Conservation (phyloP, 2,329 filamentous ascomycete genomes). For the Knufia fluminis region DNA sequence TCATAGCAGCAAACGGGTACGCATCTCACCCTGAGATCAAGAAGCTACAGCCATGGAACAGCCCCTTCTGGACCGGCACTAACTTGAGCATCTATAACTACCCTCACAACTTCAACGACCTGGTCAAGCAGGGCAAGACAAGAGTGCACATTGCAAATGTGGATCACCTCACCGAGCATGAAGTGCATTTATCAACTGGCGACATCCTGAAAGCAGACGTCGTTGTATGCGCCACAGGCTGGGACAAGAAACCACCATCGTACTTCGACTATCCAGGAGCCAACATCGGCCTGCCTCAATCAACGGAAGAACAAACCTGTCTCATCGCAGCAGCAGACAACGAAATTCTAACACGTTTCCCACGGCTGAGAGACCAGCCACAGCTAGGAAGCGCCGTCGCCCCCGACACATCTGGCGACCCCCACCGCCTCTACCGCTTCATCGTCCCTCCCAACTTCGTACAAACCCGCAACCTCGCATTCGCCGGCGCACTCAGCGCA, state of each 20-base stretch:
- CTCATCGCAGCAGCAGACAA: slow-evolving; percentile 38
- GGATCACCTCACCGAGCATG: slow-evolving; percentile 45
- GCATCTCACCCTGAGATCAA: slow-evolving; percentile 36
- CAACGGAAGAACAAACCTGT: slow-evolving; percentile 28
- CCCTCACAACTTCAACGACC: slow-evolving; percentile 46
- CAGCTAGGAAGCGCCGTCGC: not conserved
- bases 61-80: slow-evolving; percentile 45
- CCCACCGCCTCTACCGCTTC: slow-evolving; percentile 40
- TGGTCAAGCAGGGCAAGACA: slow-evolving; percentile 46
- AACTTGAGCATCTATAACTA: slow-evolving; percentile 55
- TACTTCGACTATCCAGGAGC: slow-evolving; percentile 38
- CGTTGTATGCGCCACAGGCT: slow-evolving; percentile 49
- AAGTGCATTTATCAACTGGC: slow-evolving; percentile 42
- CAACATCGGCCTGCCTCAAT: slow-evolving; percentile 38
- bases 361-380: slow-evolving; percentile 40
- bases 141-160: slow-evolving; percentile 46
- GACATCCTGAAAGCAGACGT: slow-evolving; percentile 39
- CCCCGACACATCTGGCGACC: slow-evolving; percentile 5
- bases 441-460: slow-evolving; percentile 33
- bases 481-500: slow-evolving; percentile 30
- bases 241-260: slow-evolving; percentile 42
- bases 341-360: slow-evolving; percentile 44
- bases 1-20: slow-evolving; percentile 39
- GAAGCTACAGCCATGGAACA: slow-evolving; percentile 37
- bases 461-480: too few species aligned